Percentiles rank a stretch among this genome's conserved stretches.
phyloP scores from a whole-genome alignment of 129 eudicot genomes.

The Flaveria linearis region DNA sequence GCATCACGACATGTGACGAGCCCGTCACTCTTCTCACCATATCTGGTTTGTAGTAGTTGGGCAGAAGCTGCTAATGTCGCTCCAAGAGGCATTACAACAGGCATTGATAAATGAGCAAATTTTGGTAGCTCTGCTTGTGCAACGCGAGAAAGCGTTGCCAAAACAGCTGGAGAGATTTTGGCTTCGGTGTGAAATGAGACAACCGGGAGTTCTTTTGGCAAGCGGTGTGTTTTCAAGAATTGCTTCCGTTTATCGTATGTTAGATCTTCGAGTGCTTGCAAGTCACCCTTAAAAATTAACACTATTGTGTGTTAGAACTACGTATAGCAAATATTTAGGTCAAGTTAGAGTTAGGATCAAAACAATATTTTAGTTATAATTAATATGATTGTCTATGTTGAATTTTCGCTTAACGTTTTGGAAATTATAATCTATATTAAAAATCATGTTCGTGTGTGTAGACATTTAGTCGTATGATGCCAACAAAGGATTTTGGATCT shows the following conservation, averaged over 20 bases:
- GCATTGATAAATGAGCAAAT: constrained; percentile 55
- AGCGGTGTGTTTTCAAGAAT: constrained; percentile 53
- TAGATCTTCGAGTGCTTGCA: constrained; percentile 91
- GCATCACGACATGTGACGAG: constrained; percentile 94
- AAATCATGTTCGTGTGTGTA: too few relatives aligned
- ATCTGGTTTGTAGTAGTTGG: constrained; percentile 76
- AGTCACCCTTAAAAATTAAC: constrained; percentile 71
- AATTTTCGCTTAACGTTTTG: too few relatives aligned
- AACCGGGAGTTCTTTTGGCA: constrained; percentile 80
- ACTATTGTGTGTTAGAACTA: neutral
- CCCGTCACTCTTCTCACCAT: constrained; percentile 92
- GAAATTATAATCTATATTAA: too few relatives aligned
- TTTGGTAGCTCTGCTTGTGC: constrained; percentile 87
- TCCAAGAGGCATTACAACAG: constrained; percentile 89
- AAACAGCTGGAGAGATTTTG: constrained; percentile 75
- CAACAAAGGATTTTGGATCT: too few relatives aligned
- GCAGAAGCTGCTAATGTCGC: constrained; percentile 96
- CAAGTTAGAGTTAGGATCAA: too few relatives aligned
- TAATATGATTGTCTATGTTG: too few relatives aligned
- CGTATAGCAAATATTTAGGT: too few relatives aligned
- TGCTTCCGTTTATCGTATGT: constrained; percentile 72
- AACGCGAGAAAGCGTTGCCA: constrained; percentile 83
- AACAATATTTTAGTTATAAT: too few relatives aligned
- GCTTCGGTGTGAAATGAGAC: constrained; percentile 91
- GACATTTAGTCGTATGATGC: too few relatives aligned